Evolutionary conservation across 2,329 filamentous ascomycete genomes (phyloP).

Genomic region (Septoria linicola): DNA sequence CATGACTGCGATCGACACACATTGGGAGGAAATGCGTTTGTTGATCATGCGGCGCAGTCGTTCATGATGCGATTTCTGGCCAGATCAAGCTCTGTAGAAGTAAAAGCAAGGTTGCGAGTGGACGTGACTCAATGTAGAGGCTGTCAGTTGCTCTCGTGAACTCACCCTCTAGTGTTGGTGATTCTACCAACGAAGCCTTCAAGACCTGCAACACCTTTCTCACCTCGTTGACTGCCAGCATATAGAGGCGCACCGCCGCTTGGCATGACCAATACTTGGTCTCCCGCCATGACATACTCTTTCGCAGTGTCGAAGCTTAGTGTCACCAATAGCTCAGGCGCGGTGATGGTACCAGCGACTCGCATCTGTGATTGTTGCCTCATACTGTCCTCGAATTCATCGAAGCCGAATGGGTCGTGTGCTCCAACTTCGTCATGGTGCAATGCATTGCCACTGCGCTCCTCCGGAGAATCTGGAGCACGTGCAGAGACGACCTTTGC

Average conservation of each 20-base stretch:
- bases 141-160: too few species aligned
- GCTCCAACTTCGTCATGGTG: slow-evolving; percentile 39
- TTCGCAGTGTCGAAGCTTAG: slow-evolving; percentile 67
- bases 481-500: slow-evolving; percentile 64
- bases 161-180: slow-evolving; percentile 36
- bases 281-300: slow-evolving; percentile 72
- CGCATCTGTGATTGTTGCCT: slow-evolving; percentile 15
- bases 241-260: slow-evolving; percentile 57
- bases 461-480: slow-evolving; percentile 31
- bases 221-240: slow-evolving; percentile 37
- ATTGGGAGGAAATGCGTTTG: too few species aligned
- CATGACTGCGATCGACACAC: too few species aligned
- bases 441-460: too few species aligned
- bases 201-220: slow-evolving; percentile 59
- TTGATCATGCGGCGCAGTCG: too few species aligned
- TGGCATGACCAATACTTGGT: slow-evolving; percentile 69
- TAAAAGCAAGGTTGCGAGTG: too few species aligned
- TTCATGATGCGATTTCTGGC: too few species aligned
- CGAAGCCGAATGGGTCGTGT: slow-evolving; percentile 30
- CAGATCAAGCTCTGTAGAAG: too few species aligned
- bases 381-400: slow-evolving; percentile 24
- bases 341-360: slow-evolving; percentile 30
- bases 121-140: too few species aligned
- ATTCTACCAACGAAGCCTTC: slow-evolving; percentile 72
- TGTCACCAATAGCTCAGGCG: slow-evolving; percentile 52